Percentiles rank a stretch among this genome's conserved stretches.
Conservation (phyloP, 257 asterid species). For the Fraxinus quadrangulata region DNA sequence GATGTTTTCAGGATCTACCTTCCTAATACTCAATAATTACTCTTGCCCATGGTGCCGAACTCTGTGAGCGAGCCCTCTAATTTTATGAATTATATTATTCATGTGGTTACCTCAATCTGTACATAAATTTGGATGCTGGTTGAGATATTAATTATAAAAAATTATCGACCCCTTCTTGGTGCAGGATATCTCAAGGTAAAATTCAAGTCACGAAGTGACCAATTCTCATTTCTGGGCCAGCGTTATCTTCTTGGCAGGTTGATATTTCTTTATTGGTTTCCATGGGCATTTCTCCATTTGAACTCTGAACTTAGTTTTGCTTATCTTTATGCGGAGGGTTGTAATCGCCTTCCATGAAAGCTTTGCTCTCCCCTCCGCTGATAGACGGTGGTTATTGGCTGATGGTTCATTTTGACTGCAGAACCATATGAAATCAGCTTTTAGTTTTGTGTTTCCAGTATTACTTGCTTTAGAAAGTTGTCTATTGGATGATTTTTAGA, state of each 20-base stretch:
- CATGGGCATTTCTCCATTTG: neutral
- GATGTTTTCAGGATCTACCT: slow-evolving; percentile 35
- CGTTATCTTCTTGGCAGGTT: neutral
- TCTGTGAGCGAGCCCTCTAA: neutral
- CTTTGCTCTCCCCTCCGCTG: neutral
- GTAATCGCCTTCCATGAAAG: neutral
- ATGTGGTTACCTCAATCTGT: neutral
- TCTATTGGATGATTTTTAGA: neutral
- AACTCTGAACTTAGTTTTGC: neutral
- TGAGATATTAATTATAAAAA: neutral
- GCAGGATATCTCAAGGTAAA: neutral
- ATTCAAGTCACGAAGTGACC: neutral
- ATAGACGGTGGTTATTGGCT: neutral
- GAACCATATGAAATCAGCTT: neutral
- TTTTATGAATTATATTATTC: neutral
- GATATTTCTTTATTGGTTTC: neutral
- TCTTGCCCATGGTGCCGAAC: neutral
- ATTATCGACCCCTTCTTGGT: neutral
- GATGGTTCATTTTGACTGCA: slow-evolving; percentile 1
- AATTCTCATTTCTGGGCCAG: neutral
- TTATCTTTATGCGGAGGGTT: neutral
- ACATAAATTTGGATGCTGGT: neutral
- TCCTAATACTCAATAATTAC: slow-evolving; percentile 14
- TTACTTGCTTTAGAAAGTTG: neutral
- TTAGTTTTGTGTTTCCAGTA: neutral